Evolutionary conservation across 2,329 filamentous ascomycete genomes (phyloP), one percentile per base, ranked within the genome.

Genomic region (Myriangium duriaei): DNA sequence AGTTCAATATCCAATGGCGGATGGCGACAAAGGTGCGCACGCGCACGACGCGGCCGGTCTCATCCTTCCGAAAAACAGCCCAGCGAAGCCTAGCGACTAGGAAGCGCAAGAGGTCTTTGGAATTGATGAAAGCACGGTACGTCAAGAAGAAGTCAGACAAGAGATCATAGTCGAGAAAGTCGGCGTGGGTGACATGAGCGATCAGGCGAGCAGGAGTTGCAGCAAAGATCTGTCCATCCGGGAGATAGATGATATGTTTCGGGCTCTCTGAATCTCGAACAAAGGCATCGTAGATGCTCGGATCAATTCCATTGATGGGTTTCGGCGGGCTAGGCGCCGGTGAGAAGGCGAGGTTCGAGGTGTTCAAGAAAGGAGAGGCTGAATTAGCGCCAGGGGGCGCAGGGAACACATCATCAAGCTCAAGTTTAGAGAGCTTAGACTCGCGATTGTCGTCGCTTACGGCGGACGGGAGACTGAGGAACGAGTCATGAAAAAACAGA

Each of bases 111-210:
- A 98, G 68, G 49, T 88, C 80, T 13, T 69, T 67, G 0, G 81
- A 69, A 10, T 83, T 77, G 42, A 98, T 67, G 53, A 95, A 98
- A 3, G 81, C 74, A 34, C 91, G 82, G 53, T 85, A 98, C 0
- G 91, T 96, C 14, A 98, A 72, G 53, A 98, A 98, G 61, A 98
- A 98, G 58, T 98, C 91, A 1, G 91, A 96, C 4, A 98, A 74
- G 4, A 98, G 71, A 52, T 96, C 88, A 56, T 98, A 98, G 57
- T 98, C 88, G 52, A 98, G 75, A 55, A 96, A 95, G 34, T 77
- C 86, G 11, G 91, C 85, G 1, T 91, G 96, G 0, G 91, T 96
- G 45, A 98, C 95, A 60, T 98, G 87, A 10, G 88, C 87, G 34
- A 98, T 83, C 26, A 98, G 75, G 10, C 91, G 79, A 3, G 87